Evolutionary conservation across 176 grass and related monocot genomes (phyloP).

Genomic region (Pharus latifolius): DNA sequence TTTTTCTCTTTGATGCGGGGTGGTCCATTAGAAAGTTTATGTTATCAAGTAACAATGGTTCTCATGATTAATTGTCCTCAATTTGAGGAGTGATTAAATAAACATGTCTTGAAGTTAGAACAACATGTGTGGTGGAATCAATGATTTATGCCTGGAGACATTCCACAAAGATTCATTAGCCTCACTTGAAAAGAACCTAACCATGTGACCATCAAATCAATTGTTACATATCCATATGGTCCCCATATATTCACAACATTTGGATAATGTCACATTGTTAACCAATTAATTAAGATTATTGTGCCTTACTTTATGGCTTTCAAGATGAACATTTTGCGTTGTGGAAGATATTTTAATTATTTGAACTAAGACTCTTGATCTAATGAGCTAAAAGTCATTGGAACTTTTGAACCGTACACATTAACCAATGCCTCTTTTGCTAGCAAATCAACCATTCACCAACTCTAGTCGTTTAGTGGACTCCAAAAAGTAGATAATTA

Average conservation of each 20-base stretch:
- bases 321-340: background rate
- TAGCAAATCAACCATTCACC: background rate
- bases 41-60: background rate
- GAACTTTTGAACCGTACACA: background rate
- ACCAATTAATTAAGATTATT: background rate
- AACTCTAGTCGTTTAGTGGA: background rate
- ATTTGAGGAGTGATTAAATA: conserved; percentile 17
- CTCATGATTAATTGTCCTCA: background rate
- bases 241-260: background rate
- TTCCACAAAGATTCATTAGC: background rate
- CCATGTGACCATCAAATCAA: background rate
- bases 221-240: background rate
- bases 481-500: background rate
- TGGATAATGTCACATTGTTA: background rate
- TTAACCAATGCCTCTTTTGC: background rate
- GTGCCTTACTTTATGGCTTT: background rate
- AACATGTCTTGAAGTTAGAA: background rate
- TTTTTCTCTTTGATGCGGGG: too few relatives aligned
- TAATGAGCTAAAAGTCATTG: background rate
- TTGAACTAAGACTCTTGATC: background rate
- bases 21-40: too few relatives aligned
- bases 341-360: background rate
- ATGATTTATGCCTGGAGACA: background rate
- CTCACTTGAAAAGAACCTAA: background rate
- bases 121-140: background rate